phyloP scores from a whole-genome alignment of 2,329 filamentous ascomycete genomes.

The Nigrospora sphaerica region DNA sequence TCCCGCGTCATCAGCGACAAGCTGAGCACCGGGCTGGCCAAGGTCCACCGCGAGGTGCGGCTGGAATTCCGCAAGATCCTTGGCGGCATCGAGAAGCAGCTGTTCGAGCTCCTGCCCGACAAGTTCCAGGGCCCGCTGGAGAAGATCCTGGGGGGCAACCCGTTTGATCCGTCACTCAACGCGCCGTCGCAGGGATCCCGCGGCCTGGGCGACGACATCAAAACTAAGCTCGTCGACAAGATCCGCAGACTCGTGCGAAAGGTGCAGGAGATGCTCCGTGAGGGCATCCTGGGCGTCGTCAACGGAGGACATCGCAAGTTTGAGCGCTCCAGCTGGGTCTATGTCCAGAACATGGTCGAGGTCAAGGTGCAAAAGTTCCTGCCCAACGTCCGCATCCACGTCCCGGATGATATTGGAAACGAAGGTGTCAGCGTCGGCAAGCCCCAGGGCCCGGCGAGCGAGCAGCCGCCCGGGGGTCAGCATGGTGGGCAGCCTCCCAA shows the following conservation, averaged over 20 bases:
- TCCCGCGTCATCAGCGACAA: constrained; percentile 39
- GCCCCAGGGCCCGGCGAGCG: constrained; percentile 19
- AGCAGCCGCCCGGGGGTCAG: not conserved
- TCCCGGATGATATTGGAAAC: constrained; percentile 39
- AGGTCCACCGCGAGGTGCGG: constrained; percentile 35
- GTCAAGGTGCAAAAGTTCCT: constrained; percentile 37
- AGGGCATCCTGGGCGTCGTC: constrained; percentile 36
- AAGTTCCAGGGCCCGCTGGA: constrained; percentile 34
- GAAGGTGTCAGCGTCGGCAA: constrained; percentile 36
- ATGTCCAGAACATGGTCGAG: constrained; percentile 38
- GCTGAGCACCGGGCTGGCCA: constrained; percentile 34
- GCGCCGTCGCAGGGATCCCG: constrained; percentile 18
- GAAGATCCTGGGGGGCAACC: constrained; percentile 38
- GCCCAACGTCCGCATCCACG: constrained; percentile 35
- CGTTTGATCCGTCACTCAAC: constrained; percentile 36
- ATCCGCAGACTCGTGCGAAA: constrained; percentile 35
- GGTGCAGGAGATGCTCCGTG: constrained; percentile 36
- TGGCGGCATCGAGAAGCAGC: constrained; percentile 34
- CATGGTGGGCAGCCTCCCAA: not conserved
- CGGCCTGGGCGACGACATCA: constrained; percentile 35
- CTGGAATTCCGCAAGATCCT: constrained; percentile 38
- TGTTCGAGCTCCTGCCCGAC: constrained; percentile 37
- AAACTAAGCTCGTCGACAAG: constrained; percentile 34
- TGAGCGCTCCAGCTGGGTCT: constrained; percentile 36
- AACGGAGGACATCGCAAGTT: constrained; percentile 40